These are phyloP conservation scores for Didymella pinodella DNA, from an alignment of 2,329 filamentous ascomycete genomes.

Conservation along the genomic window DNA sequence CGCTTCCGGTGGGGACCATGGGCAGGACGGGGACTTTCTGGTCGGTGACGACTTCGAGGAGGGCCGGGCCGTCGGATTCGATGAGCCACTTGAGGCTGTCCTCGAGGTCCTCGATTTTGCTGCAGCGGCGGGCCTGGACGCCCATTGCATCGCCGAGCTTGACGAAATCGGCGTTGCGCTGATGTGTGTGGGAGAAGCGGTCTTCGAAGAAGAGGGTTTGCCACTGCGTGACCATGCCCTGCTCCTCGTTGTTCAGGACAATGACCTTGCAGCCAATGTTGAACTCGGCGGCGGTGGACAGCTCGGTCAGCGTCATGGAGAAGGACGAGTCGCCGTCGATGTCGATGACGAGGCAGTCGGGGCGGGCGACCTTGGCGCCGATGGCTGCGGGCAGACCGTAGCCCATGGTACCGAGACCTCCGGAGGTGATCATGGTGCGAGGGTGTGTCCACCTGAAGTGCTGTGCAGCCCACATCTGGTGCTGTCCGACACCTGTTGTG, in stretches of 20 bases:
- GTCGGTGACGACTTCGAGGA: constrained; percentile 91
- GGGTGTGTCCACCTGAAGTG: constrained; percentile 95
- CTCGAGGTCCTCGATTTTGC: constrained; percentile 78
- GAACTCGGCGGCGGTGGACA: constrained; percentile 92
- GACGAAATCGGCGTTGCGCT: constrained; percentile 94
- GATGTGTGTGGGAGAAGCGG: constrained; percentile 90
- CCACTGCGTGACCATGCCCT: constrained; percentile 99
- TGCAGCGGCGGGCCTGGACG: constrained; percentile 75
- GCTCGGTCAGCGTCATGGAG: constrained; percentile 97
- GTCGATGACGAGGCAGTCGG: constrained; percentile 87
- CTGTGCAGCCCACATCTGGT: constrained; percentile 99
- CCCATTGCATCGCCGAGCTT: constrained; percentile 93
- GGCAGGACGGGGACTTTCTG: constrained; percentile 92
- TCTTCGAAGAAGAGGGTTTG: constrained; percentile 98
- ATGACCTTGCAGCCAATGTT: constrained; percentile 96
- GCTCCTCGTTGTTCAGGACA: constrained; percentile 94
- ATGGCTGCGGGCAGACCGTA: constrained; percentile 94
- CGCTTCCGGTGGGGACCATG: constrained; percentile 91
- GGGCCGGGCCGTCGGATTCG: constrained; percentile 81
- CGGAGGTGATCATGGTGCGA: constrained; percentile 93
- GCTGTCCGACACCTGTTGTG: constrained; percentile 92
- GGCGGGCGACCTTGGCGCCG: constrained; percentile 86
- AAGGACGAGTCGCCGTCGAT: constrained; percentile 99
- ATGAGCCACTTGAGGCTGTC: constrained; percentile 88
- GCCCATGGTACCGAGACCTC: constrained; percentile 95